A percentile compares a stretch with the other conserved stretches of the same genome.
Evolutionary conservation across 176 grass and related monocot genomes (phyloP).

Genomic region (Carex scoparia): DNA sequence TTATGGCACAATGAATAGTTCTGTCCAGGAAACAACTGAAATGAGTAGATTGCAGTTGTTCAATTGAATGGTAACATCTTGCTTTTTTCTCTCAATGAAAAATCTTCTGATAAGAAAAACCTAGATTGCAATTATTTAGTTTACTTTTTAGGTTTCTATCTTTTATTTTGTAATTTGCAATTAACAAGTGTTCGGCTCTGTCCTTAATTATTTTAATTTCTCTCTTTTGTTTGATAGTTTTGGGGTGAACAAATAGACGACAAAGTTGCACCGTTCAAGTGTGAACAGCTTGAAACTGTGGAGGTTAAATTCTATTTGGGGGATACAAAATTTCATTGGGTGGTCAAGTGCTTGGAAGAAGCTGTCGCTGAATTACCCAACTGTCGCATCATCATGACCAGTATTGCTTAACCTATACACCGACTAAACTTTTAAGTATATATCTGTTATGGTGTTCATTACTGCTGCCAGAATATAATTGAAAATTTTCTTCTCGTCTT

Average conservation of each 20-base stretch:
- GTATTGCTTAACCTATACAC: no score
- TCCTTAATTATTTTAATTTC: background rate
- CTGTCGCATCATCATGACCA: background rate
- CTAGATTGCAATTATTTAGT: background rate
- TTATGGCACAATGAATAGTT: background rate
- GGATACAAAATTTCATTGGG: background rate
- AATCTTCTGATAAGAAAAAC: background rate
- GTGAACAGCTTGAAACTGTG: background rate
- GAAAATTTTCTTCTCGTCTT: background rate
- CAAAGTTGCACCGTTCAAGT: background rate
- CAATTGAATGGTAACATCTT: background rate
- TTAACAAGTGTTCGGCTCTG: background rate
- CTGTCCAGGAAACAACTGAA: background rate
- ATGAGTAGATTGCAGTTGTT: background rate
- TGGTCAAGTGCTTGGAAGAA: background rate
- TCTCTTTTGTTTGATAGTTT: background rate
- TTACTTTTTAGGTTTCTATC: background rate
- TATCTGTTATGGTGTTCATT: no score
- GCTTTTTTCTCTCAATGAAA: background rate
- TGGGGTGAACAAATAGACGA: background rate
- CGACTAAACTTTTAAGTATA: no score
- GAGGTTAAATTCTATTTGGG: background rate
- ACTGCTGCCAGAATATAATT: background rate
- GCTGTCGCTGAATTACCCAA: background rate
- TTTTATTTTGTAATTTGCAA: background rate